Evolutionary conservation across 2,329 filamentous ascomycete species (phyloP), one percentile per base, ranked within the genome.

Genomic region (Gliomastix tumulicola): DNA sequence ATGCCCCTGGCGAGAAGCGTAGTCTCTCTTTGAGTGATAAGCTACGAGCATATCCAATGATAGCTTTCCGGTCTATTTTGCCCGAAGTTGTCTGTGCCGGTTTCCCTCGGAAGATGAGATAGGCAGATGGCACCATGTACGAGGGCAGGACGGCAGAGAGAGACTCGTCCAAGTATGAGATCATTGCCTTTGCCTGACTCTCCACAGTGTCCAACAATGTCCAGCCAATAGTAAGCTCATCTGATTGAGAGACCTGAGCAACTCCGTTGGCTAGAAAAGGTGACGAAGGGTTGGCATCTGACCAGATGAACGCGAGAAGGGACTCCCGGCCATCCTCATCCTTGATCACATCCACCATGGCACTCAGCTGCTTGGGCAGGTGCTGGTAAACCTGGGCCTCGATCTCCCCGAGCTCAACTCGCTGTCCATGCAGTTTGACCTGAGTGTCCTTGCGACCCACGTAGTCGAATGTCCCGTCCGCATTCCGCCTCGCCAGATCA

Each of bases 111-210:
- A 44, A 44, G 2, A 44, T 20, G 8, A 43, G 36, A 17, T 43
- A 43, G 19, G 39, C 21, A 21, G 41, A 34, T 11, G 41, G 41
- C 30, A 43, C 35, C 41, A 43, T 43, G 17, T 42, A 43, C 10
- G 32, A 34, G 7, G 41, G 41, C 18, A 43, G 17, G 3, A 28
- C 25, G 7, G 25, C 10, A 7, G n/a, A 13, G 17, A 28, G 25
- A n/a, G 25, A 28, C 13, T 16, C 28, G 22, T 42, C 34, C n/a
- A 42, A 16, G 9, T 28, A 18, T 15, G 38, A 42, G 21, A 42
- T 37, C 7, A 22, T 16, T 7, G 27, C 8, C 6, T 27, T 30
- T n/a, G 23, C 20, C 9, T 30, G 34, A 6, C 32, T 28, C 6
- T 37, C 22, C 13, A 35, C 27, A 15, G 13, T 9, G 8, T 37